Percentiles rank a stretch among this genome's conserved stretches.
These are phyloP conservation scores for Candida ascalaphidarum DNA, from an alignment of 805 yeast genomes.

Conservation along the genomic window DNA sequence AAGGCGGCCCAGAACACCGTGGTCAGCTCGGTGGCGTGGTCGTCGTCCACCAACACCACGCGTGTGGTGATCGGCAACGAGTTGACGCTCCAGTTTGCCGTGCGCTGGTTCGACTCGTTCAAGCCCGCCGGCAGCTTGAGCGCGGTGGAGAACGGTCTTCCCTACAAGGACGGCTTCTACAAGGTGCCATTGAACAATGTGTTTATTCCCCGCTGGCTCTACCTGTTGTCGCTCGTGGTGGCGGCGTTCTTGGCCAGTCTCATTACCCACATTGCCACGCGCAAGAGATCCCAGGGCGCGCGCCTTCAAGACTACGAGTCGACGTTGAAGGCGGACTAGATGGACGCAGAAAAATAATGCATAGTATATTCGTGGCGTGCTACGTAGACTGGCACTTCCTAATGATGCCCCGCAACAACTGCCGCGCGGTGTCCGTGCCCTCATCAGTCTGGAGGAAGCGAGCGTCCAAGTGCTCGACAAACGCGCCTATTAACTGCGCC, in stretches of 20 bases:
- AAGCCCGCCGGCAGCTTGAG: constrained; percentile 7
- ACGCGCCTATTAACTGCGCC: constrained; percentile 21
- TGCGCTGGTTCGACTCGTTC: constrained; percentile 43
- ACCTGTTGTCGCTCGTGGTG: constrained; percentile 10
- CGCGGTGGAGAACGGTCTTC: constrained; percentile 13
- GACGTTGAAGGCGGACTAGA: too few relatives aligned
- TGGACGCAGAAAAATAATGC: too few relatives aligned
- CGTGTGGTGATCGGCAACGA: constrained; percentile 60
- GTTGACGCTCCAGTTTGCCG: constrained; percentile 47
- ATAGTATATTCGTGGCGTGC: too few relatives aligned
- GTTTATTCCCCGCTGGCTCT: constrained; percentile 18
- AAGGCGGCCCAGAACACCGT: constrained; percentile 29
- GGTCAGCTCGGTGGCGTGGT: constrained; percentile 49
- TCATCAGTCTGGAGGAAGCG: constrained; percentile 14
- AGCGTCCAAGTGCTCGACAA: constrained; percentile 15
- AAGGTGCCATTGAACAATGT: constrained; percentile 21
- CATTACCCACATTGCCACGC: too few relatives aligned
- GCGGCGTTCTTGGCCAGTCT: too few relatives aligned
- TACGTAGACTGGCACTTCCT: constrained; percentile 31
- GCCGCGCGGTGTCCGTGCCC: constrained; percentile 17
- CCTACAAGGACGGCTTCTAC: constrained; percentile 33
- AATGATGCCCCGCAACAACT: constrained; percentile 30
- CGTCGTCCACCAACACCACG: constrained; percentile 53
- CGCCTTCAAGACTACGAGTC: too few relatives aligned
- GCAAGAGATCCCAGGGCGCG: too few relatives aligned